Evolutionary conservation across 495 filamentous ascomycete genomes (phyloP).

Genomic region (Aspergillus haitiensis): DNA sequence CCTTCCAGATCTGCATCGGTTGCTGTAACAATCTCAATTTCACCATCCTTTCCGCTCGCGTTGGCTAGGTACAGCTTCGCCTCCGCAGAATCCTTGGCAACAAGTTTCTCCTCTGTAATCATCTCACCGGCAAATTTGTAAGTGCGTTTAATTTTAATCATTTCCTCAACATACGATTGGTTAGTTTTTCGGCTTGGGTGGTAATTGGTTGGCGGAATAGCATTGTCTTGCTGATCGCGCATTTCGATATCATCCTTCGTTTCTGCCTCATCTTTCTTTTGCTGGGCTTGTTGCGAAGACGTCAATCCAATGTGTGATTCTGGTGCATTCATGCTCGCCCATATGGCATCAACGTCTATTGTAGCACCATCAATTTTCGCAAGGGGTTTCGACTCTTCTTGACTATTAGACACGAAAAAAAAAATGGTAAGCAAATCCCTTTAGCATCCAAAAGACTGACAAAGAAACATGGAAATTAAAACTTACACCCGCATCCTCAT

Average conservation of each 20-base stretch:
- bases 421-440: background rate
- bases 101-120: conserved; percentile 78
- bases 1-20: conserved; percentile 31
- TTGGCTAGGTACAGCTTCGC: conserved; percentile 72
- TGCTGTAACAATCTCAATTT: conserved; percentile 33
- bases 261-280: conserved; percentile 23
- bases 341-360: conserved; percentile 85
- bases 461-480: background rate
- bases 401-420: conserved; percentile 41
- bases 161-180: conserved; percentile 39
- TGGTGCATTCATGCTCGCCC: conserved; percentile 71
- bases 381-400: conserved; percentile 63
- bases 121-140: conserved; percentile 90
- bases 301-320: conserved; percentile 21
- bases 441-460: conserved; percentile 5
- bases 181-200: background rate
- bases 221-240: conserved; percentile 26
- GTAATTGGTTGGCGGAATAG: background rate
- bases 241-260: conserved; percentile 18
- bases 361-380: conserved; percentile 68
- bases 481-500: conserved; percentile 62
- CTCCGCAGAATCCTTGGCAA: conserved; percentile 76
- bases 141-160: conserved; percentile 81
- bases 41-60: conserved; percentile 48
- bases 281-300: conserved; percentile 17